phyloP scores from a whole-genome alignment of 306 rosid genomes.

The Fragaria iinumae region DNA sequence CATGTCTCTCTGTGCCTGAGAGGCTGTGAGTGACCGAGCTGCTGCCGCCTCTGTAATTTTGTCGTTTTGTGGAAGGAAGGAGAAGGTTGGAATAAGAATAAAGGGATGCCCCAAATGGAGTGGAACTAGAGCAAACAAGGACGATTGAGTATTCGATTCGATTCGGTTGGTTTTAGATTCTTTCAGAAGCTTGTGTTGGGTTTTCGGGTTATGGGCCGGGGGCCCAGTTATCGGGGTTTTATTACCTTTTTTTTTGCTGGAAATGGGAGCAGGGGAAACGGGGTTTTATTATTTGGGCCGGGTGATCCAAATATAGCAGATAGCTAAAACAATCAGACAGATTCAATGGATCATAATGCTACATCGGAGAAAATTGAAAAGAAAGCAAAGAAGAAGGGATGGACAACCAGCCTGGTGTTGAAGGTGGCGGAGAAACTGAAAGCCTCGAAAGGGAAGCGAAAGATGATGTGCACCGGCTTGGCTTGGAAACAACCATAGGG shows the following conservation, averaged over 20 bases:
- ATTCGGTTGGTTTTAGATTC: not conserved
- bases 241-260: not conserved
- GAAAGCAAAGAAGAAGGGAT: too few species aligned
- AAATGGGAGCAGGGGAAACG: not conserved
- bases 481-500: too few species aligned
- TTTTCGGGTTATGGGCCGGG: not conserved
- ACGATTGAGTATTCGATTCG: not conserved
- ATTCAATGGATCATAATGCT: too few species aligned
- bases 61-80: not conserved
- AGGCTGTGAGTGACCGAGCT: conserved; percentile 6
- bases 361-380: not conserved
- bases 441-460: too few species aligned
- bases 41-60: conserved; percentile 14
- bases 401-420: too few species aligned
- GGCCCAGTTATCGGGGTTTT: not conserved
- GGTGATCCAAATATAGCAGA: not conserved
- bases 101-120: not conserved
- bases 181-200: not conserved
- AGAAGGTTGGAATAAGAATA: not conserved
- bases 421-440: too few species aligned
- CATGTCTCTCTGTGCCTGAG: conserved; percentile 26
- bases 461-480: too few species aligned
- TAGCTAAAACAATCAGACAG: not conserved
- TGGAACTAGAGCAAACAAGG: conserved; percentile 8
- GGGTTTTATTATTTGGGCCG: not conserved